phyloP scores from a whole-genome alignment of 2,329 filamentous ascomycete species.

The Fusarium acutatum region DNA sequence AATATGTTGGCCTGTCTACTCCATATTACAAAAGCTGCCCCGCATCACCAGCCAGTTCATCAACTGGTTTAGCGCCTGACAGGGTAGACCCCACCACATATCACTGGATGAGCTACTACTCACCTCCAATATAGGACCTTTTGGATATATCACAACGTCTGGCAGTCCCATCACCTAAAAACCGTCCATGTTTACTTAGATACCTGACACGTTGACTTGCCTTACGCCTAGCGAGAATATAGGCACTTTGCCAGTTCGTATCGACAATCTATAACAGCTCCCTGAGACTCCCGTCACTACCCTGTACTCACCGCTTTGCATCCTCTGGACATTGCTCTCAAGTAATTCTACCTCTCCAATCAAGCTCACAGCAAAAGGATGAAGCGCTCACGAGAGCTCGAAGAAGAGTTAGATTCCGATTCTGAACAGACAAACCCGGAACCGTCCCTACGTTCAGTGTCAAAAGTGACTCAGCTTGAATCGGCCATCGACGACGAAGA shows the following conservation, averaged over 20 bases:
- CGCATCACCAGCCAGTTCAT: slow-evolving; percentile 20
- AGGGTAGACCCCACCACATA: slow-evolving; percentile 17
- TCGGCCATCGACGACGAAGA: slow-evolving; percentile 46
- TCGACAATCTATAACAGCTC: not conserved
- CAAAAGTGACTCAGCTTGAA: slow-evolving; percentile 71
- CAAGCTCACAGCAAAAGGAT: slow-evolving; percentile 53
- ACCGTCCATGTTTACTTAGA: not conserved
- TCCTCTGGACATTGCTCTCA: slow-evolving; percentile 24
- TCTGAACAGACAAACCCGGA: slow-evolving; percentile 30
- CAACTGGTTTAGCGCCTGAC: slow-evolving; percentile 17
- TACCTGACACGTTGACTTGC: not conserved
- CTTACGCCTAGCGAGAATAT: not conserved
- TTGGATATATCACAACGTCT: not conserved
- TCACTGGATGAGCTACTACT: not conserved
- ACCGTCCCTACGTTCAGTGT: slow-evolving; percentile 42
- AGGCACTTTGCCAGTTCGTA: not conserved
- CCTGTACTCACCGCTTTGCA: slow-evolving; percentile 35
- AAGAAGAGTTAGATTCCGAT: slow-evolving; percentile 54
- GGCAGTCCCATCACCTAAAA: not conserved
- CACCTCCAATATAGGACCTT: slow-evolving; percentile 9
- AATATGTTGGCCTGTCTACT: not conserved
- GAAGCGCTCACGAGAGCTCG: slow-evolving; percentile 71
- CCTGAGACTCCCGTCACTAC: slow-evolving; percentile 1
- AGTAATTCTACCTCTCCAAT: slow-evolving; percentile 41
- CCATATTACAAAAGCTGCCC: slow-evolving; percentile 1